Base-by-base conservation (phyloP, 805 yeast genomes). In the Nakazawaea peltata region DNA sequence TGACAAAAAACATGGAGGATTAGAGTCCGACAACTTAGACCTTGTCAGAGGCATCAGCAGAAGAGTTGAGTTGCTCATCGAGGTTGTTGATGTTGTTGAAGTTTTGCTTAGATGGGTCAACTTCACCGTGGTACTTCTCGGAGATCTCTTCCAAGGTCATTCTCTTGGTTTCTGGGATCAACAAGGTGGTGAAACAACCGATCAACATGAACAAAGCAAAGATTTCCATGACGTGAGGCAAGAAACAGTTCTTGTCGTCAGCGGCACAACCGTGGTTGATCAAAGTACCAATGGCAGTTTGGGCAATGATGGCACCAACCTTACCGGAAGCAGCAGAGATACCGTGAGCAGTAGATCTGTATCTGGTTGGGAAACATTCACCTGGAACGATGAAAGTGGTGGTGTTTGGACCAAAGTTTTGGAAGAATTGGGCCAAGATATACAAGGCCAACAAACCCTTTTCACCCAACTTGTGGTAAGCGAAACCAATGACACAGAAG, bases 291-390 rank as follows among this genome's bases (percentile, higher is more conserved):
- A 82, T 61, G 57, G 82, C 81, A 43, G 88, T 78, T 65, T 81
- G 92, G 19, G 95, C 95, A 67, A 86, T 75, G 48, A 86, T 84
- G 41, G 95, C 94, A 67, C 95, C 96, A 50, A 85, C 68, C 60
- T 86, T 86, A 69, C 95, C 96, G 23, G 76, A 60, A 34, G 94
- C 96, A 49, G 96, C 95, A 44, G 94, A 85, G 44, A 86, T 71
- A 71, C 96, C 96, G 52, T 86, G 96, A 32, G 95, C 95, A 47
- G 94, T 77, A 17, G 95, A 85, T 78, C 95, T 81, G 66, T 85
- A 86, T 71, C 95, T 79, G 39, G 96, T 86, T 58, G 95, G 96
- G 81, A 68, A 87, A 56, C 76, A 66, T 67, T 86, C 96, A 63
- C 94, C 95, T 33, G 95, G 95, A 54, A 83, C 71, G 51, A 86